Evolutionary conservation across 352 stramenopile species (phyloP).

Genomic region (Nothophytophthora sp.): DNA sequence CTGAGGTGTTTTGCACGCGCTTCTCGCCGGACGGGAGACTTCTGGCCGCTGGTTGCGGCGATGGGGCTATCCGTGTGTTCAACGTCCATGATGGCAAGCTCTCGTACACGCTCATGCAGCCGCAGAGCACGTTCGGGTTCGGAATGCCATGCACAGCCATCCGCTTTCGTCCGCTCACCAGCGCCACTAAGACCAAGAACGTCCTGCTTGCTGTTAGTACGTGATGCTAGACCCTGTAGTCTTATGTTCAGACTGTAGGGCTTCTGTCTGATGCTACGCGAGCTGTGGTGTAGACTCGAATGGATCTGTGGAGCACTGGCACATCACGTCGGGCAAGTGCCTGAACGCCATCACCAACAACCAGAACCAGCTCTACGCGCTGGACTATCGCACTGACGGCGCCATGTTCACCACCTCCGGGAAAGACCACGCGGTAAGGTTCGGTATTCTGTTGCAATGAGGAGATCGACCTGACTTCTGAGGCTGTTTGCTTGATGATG

Average conservation of each 20-base stretch:
- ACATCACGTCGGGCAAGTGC: conserved; percentile 92
- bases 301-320: conserved; percentile 91
- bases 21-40: conserved; percentile 88
- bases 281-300: conserved; percentile 70
- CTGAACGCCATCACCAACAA: conserved; percentile 90
- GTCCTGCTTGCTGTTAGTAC: conserved; percentile 88
- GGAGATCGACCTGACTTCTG: too few relatives aligned
- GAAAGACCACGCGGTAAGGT: conserved; percentile 85
- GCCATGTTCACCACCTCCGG: conserved; percentile 87
- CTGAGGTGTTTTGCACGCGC: conserved; percentile 88
- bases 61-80: conserved; percentile 87
- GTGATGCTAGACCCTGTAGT: too few relatives aligned
- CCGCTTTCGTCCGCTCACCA: conserved; percentile 68
- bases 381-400: conserved; percentile 88
- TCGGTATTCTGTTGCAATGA: too few relatives aligned
- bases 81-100: conserved; percentile 78
- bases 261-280: conserved; percentile 4
- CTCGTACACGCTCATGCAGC: conserved; percentile 80
- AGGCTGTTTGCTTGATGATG: background rate
- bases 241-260: too few relatives aligned
- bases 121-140: conserved; percentile 59
- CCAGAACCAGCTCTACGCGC: conserved; percentile 89
- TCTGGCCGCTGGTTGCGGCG: conserved; percentile 81
- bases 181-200: conserved; percentile 86
- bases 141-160: conserved; percentile 80